A percentile compares a stretch with the other conserved stretches of the same genome.
Conservation (phyloP, 495 filamentous ascomycete species). For the Tuber indicum region DNA sequence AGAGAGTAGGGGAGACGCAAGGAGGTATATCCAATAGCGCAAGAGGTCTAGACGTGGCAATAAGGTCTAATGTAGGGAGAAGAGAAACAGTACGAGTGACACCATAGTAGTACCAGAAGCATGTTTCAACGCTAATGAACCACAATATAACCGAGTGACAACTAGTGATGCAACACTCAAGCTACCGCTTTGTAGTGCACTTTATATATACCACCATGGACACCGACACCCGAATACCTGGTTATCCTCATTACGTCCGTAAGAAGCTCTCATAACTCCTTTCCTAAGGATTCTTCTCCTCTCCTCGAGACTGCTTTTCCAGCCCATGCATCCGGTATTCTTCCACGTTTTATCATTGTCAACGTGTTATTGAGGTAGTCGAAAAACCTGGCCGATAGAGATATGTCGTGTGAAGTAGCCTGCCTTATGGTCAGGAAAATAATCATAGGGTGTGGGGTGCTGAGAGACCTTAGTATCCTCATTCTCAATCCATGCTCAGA, state of each 20-base stretch:
- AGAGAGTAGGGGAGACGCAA: too few species aligned
- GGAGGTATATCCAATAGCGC: too few species aligned
- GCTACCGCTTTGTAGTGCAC: neutral
- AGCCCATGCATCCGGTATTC: conserved; percentile 15
- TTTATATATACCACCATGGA: neutral
- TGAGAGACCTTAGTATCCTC: conserved; percentile 50
- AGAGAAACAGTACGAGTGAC: too few species aligned
- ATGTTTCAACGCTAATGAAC: too few species aligned
- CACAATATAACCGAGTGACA: neutral
- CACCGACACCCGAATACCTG: neutral
- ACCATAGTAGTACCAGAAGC: too few species aligned
- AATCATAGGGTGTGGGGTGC: neutral
- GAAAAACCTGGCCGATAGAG: conserved; percentile 17
- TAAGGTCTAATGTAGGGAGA: too few species aligned
- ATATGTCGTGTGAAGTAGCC: conserved; percentile 13
- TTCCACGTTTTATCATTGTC: conserved; percentile 6
- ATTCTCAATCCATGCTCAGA: conserved; percentile 55
- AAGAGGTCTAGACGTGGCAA: too few species aligned
- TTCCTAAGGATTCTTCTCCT: conserved; percentile 9
- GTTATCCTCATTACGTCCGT: conserved; percentile 12
- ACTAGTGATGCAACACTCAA: neutral
- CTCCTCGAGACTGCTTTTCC: conserved; percentile 14
- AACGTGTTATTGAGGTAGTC: conserved; percentile 12
- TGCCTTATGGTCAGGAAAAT: neutral
- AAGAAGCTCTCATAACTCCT: conserved; percentile 15